Evolutionary conservation across 495 filamentous ascomycete species (phyloP).

Genomic region (Annulohypoxylon moriforme): DNA sequence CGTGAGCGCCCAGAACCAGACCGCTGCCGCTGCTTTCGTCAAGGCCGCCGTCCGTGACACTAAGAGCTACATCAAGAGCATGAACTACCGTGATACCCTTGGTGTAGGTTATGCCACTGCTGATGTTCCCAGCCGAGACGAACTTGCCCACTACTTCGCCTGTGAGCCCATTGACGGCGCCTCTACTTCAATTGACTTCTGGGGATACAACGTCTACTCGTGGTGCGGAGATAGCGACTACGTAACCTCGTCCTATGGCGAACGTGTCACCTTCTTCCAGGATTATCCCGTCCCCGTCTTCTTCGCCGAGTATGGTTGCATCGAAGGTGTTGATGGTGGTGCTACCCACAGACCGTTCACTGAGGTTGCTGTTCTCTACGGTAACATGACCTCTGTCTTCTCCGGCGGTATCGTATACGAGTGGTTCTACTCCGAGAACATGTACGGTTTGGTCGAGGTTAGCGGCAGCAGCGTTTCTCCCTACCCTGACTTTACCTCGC

Average conservation of each 20-base stretch:
- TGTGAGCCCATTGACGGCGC: conserved; percentile 70
- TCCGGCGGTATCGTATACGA: conserved; percentile 97
- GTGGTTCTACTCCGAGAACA: conserved; percentile 91
- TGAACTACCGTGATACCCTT: conserved; percentile 68
- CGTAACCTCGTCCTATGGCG: conserved; percentile 75
- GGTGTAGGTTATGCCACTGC: conserved; percentile 91
- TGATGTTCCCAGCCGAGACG: conserved; percentile 76
- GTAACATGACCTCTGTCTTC: conserved; percentile 78
- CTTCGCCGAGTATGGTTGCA: conserved; percentile 99
- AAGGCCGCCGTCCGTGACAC: conserved; percentile 96
- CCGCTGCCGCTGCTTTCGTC: conserved; percentile 86
- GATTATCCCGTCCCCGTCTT: conserved; percentile 93
- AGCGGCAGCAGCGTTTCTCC: conserved; percentile 67
- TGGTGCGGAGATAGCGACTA: conserved; percentile 92
- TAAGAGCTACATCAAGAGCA: conserved; percentile 90
- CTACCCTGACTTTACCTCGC: conserved; percentile 77
- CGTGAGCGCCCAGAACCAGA: conserved; percentile 82
- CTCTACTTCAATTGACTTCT: conserved; percentile 83
- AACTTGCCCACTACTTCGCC: conserved; percentile 91
- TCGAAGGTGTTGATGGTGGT: conserved; percentile 57
- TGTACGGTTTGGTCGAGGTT: conserved; percentile 85
- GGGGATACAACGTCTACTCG: conserved; percentile 99
- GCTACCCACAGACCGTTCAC: conserved; percentile 80
- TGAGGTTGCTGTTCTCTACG: conserved; percentile 85
- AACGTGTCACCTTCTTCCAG: conserved; percentile 82